Evolutionary conservation across 306 rosid genomes (phyloP), one percentile per base, ranked within the genome.

Genomic region (Bauhinia variegata): DNA sequence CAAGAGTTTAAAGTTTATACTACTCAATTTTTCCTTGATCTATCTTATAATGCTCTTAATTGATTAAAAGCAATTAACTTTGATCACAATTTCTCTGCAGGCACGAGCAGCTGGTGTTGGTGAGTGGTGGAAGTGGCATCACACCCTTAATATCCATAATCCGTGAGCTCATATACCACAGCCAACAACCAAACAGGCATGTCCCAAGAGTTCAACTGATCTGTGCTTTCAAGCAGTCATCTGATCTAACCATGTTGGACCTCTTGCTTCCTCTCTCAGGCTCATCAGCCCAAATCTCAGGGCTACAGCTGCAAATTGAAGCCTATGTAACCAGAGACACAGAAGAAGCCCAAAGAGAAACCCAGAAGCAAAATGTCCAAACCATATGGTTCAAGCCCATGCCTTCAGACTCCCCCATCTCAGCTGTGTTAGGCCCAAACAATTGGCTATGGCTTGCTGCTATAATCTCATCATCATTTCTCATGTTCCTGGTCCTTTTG

Each of bases 91-190:
- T 3, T 52, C 57, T 11, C 15, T 19, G 10, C 58, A 80, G 88
- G 62, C 86, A 79, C 31, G 81, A 83, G 32, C 62, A 42, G 10
- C 47, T 86, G 41, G 66, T 83, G 38, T 51, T 86, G 85, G 60
- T 86, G 12, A 59, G 87, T 16, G 89, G 95, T 54, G 95, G 96
- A 17, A 84, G 84, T 63, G 95, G 96, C 12, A 72, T 87, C 8
- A 65, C 92, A 41, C 84, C 95, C 1, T 84, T 85, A 64, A 71
- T 87, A 53, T 82, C 97, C 48, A 64, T 90, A 68, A 85, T 87
- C 63, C 83, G 87, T 0, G 92, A 90, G 36, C 72, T 90, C 9
- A 73, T 84, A 4, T 82, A 74, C 63, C 84, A 69, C 65, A 82
- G 69, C 80, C 72, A 72, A 39, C 72, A 77, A 30, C 65, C 67